phyloP scores from a whole-genome alignment of 106 monocot species.

The Narthecium ossifragum region DNA sequence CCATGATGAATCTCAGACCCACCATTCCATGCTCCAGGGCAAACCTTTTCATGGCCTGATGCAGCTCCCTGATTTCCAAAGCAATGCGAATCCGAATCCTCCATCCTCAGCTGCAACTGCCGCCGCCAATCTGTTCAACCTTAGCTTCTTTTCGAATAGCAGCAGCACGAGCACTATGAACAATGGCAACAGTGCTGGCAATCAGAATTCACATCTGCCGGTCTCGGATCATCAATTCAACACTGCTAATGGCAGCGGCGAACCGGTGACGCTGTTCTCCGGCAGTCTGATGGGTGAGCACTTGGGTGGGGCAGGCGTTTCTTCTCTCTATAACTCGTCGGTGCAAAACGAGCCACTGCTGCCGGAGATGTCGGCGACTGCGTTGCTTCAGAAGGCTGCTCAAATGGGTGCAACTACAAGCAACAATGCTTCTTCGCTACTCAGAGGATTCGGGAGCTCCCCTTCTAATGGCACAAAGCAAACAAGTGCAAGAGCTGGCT shows the following conservation, averaged over 20 bases:
- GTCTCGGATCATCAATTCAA: constrained; percentile 42
- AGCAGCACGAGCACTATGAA: constrained; percentile 18
- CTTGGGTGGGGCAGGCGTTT: constrained; percentile 6
- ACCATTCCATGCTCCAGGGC: constrained; percentile 10
- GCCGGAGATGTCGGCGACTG: constrained; percentile 92
- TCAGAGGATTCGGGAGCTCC: constrained; percentile 23
- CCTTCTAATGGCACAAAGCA: constrained; percentile 4
- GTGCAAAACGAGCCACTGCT: constrained; percentile 22
- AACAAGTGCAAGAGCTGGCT: neutral
- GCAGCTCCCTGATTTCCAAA: constrained; percentile 23
- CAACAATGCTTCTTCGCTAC: constrained; percentile 17
- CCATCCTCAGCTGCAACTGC: constrained; percentile 2
- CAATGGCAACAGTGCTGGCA: constrained; percentile 17
- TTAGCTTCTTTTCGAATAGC: constrained; percentile 48
- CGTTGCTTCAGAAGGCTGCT: constrained; percentile 81
- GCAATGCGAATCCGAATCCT: neutral
- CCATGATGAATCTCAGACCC: constrained; percentile 3
- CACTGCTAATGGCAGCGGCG: constrained; percentile 13
- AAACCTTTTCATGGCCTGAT: constrained; percentile 22
- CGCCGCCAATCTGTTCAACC: constrained; percentile 18
- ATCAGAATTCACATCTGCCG: constrained; percentile 26
- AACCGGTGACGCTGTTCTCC: constrained; percentile 17
- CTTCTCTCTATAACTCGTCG: constrained; percentile 25
- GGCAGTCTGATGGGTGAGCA: constrained; percentile 28
- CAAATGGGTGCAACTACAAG: constrained; percentile 64